Conservation (phyloP, 1,139 yeast species). For the Suhomyces guaymorum region DNA sequence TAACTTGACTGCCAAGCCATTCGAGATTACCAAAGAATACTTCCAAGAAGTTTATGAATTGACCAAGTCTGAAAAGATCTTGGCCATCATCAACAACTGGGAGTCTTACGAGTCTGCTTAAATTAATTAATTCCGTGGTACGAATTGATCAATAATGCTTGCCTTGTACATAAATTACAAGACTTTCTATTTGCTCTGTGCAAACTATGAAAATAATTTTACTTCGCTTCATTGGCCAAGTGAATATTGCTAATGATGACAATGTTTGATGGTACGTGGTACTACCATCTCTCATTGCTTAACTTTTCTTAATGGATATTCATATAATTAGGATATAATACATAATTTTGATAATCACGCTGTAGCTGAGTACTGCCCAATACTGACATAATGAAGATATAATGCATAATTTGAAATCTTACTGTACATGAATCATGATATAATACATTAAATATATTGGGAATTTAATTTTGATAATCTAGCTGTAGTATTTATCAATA, state of each 20-base stretch:
- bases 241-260: background rate
- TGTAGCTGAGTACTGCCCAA: no score
- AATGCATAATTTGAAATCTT: no score
- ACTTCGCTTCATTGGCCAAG: constrained; percentile 5
- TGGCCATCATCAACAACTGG: constrained; percentile 92
- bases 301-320: constrained; percentile 1
- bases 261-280: constrained; percentile 14
- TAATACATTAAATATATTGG: no score
- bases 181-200: constrained; percentile 2
- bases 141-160: constrained; percentile 6
- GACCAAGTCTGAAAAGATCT: constrained; percentile 89
- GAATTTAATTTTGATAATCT: no score
- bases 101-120: constrained; percentile 67
- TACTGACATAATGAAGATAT: no score
- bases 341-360: no score
- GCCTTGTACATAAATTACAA: constrained; percentile 5
- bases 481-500: no score
- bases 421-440: no score
- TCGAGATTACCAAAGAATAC: constrained; percentile 92
- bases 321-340: constrained; percentile 4
- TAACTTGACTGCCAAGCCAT: constrained; percentile 97
- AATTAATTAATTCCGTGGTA: constrained; percentile 15
- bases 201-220: constrained; percentile 5
- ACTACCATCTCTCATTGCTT: constrained; percentile 8
- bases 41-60: constrained; percentile 92